Evolutionary conservation across 2,329 filamentous ascomycete genomes (phyloP).

Genomic region (Colletotrichum simmondsii): DNA sequence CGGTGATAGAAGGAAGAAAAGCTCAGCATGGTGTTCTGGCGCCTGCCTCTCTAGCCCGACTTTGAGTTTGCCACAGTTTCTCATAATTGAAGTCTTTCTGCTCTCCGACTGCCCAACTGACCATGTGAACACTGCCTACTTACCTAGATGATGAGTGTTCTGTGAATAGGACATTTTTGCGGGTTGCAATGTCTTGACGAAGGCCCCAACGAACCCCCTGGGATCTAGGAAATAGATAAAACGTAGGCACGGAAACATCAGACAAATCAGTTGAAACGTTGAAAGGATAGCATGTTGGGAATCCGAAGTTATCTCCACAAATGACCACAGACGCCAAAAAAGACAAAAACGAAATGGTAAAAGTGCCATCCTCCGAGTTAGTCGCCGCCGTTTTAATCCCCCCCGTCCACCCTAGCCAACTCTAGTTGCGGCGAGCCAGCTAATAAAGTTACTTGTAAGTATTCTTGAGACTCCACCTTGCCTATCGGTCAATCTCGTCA

Average conservation of each 20-base stretch:
- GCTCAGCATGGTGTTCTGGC: background rate
- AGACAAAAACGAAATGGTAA: constrained; percentile 24
- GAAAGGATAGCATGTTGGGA: constrained; percentile 24
- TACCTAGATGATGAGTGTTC: too few relatives aligned
- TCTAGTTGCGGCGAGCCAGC: constrained; percentile 6
- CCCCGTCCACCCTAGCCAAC: background rate
- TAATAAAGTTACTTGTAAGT: constrained; percentile 10
- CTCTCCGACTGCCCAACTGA: background rate
- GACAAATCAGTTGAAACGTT: background rate
- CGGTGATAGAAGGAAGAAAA: background rate
- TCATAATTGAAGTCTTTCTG: background rate
- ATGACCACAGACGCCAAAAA: constrained; percentile 29
- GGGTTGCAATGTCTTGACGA: too few relatives aligned
- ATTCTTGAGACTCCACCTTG: constrained; percentile 31
- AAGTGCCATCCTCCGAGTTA: constrained; percentile 11
- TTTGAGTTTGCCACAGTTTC: background rate
- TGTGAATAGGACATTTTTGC: too few relatives aligned
- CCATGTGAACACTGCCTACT: background rate
- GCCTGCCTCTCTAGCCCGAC: background rate
- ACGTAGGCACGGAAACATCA: too few relatives aligned
- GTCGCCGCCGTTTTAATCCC: constrained; percentile 7
- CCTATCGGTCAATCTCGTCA: constrained; percentile 78
- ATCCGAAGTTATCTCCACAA: constrained; percentile 33
- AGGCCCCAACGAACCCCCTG: too few relatives aligned
- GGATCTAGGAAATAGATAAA: too few relatives aligned